Evolutionary conservation across 2,329 filamentous ascomycete genomes (phyloP), one percentile per base, ranked within the genome.

Genomic region (Cercospora canescens): DNA sequence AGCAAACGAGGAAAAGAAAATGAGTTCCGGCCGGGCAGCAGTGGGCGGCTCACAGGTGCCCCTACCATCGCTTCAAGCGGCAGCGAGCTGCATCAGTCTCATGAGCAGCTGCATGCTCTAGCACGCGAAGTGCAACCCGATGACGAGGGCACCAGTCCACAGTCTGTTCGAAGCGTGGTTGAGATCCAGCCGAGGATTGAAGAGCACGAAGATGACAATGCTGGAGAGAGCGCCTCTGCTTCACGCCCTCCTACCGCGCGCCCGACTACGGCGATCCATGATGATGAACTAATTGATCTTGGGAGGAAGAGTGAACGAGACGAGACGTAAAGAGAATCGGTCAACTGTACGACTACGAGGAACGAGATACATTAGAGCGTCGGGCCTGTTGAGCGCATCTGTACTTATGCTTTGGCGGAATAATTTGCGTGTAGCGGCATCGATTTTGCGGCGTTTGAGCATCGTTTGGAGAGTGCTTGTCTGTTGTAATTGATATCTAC

Each of bases 141-240:
- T n/a, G 64, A 45, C 0, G 60, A 48, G 39, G 52, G 52, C n/a
- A 35, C 60, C 6, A 72, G 71, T 63, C 73, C 73, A 35, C 63
- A 71, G 9, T 73, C 71, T 45, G 63, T 71, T 21, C 58, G 56
- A 61, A 69, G 66, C 48, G 72, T 73, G 18, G 61, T 71, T 30
- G 71, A 71, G 41, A 57, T 66, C 12, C 52, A 56, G 9, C 39
- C 65, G 8, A 62, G 54, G 30, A 56, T 56, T 35, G 52, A 56
- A 21, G 52, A 56, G 52, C 48, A 65, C 16, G 26, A 45, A 16
- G 60, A 61, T 11, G 54, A 55, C 4, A 62, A 55, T 39, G 70
- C 65, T 2, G 65, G 50, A 6, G 62, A 60, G 24, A 60, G 62
- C 41, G 24, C 45, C n/a, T 50, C 45, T 50, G 37, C 65, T 62